Conservation (phyloP, 345 rosid species). For the Noccaea bulbosa region DNA sequence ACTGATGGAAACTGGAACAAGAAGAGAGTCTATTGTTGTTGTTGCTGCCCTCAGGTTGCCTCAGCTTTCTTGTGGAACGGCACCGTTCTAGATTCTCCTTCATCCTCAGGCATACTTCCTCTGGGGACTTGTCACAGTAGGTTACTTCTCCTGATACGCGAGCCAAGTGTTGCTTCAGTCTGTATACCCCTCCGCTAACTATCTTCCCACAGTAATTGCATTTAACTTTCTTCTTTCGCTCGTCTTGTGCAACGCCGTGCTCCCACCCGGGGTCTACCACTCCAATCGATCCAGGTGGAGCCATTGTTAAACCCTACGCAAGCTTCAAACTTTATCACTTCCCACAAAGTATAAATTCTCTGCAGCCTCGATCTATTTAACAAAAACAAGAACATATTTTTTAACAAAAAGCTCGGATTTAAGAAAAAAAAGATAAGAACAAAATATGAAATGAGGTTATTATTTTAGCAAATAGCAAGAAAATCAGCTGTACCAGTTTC, state of each 20-base stretch:
- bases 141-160: constrained; percentile 80
- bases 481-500: not conserved
- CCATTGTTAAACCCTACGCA: constrained; percentile 59
- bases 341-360: constrained; percentile 9
- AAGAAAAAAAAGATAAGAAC: not conserved
- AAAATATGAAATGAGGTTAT: not conserved
- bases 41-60: constrained; percentile 52
- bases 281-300: constrained; percentile 61
- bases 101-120: constrained; percentile 66
- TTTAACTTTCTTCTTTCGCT: constrained; percentile 78
- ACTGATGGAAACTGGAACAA: constrained; percentile 47
- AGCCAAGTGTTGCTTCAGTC: constrained; percentile 81
- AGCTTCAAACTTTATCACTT: constrained; percentile 11
- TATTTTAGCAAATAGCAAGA: not conserved
- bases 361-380: not conserved
- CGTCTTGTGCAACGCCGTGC: constrained; percentile 81
- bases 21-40: constrained; percentile 40
- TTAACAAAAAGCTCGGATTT: not conserved
- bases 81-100: constrained; percentile 69
- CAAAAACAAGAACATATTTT: constrained; percentile 11
- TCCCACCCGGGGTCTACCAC: constrained; percentile 88
- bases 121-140: constrained; percentile 74
- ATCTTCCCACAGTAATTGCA: constrained; percentile 82
- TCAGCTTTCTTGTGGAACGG: constrained; percentile 60
- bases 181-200: constrained; percentile 81